Percentiles rank a stretch among this genome's conserved stretches.
These are phyloP conservation scores for Aspergillus saccharolyticus DNA, from an alignment of 495 filamentous ascomycete species.

Conservation along the genomic window DNA sequence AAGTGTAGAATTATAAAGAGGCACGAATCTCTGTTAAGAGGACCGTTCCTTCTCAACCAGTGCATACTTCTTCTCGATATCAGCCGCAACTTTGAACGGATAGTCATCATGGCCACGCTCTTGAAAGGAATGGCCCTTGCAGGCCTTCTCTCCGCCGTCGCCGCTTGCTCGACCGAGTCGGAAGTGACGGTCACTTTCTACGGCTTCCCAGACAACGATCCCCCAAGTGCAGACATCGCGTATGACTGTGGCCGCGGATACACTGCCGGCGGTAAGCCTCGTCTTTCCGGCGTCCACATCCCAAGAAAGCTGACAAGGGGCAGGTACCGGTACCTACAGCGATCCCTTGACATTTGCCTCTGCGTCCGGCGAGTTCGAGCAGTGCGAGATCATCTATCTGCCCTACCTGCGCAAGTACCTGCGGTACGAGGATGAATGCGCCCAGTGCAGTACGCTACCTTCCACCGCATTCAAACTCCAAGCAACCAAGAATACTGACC, in stretches of 20 bases:
- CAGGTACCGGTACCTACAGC: constrained; percentile 37
- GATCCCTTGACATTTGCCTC: constrained; percentile 46
- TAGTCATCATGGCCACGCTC: background rate
- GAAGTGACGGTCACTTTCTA: constrained; percentile 25
- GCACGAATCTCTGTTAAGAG: too few relatives aligned
- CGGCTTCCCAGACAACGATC: constrained; percentile 42
- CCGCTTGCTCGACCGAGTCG: background rate
- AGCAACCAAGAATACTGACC: background rate
- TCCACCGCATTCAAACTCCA: too few relatives aligned
- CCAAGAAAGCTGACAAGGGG: background rate
- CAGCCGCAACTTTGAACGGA: background rate
- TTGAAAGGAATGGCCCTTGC: background rate
- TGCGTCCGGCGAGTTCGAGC: constrained; percentile 31
- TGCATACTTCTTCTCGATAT: background rate
- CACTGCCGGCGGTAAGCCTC: constrained; percentile 17
- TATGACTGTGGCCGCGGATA: constrained; percentile 33
- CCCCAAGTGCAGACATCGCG: constrained; percentile 35
- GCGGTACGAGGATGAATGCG: constrained; percentile 32
- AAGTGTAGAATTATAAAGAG: background rate
- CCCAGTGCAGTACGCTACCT: background rate
- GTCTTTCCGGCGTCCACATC: background rate
- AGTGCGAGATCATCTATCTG: constrained; percentile 44
- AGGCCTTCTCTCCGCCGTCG: background rate
- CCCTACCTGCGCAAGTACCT: constrained; percentile 43
- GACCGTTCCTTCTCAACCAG: too few relatives aligned